Base-by-base conservation (phyloP, 2,329 filamentous ascomycete species). In the Helotiales sp. region DNA sequence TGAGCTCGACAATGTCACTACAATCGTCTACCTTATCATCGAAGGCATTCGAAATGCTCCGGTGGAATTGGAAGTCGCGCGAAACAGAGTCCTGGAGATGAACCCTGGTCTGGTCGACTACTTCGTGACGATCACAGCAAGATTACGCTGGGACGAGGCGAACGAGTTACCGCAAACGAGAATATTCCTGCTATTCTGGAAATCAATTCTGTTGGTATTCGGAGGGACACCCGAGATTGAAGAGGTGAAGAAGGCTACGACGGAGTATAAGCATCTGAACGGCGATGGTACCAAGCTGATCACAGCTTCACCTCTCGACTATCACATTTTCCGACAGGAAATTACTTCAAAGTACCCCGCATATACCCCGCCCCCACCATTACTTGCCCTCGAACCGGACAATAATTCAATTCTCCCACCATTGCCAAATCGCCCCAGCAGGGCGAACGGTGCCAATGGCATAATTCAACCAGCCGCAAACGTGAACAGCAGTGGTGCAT, bases 261-360 rank as follows among this genome's bases (percentile, higher is more conserved):
- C 81, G 52, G 86, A 91, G 63, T 66, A 72, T 3, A 70, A 72
- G 12, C 67, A 70, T 34, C 57, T 67, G 6, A 77, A 81, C 27
- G 77, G 70, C 1, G 71, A 81, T 24, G 81, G 83, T 34, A 82
- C 81, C 59, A 86, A 86, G 66, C 79, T 90, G 44, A 93, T 99
- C 60, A 96, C 90, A 1, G 93, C 95, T 4, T 97, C 93, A 1
- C 95, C 95, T 4, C 77, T 99, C 10, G 95, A 99, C 69, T 99
- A 99, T 70, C 93, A 99, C 71, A 82, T 93, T 22, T 99, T 99
- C 70, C 88, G 95, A 33, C 93, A 97, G 72, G 95, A 99, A 72
- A 93, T 99, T 58, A 96, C 89, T 15, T 97, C 93, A 2, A 99
- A 99, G 75, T 99, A 99, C 71, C 95, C 95, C 10, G 90, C 95